Base-by-base conservation (phyloP, 169 alveolate species). In the Plasmodium yoelii region DNA sequence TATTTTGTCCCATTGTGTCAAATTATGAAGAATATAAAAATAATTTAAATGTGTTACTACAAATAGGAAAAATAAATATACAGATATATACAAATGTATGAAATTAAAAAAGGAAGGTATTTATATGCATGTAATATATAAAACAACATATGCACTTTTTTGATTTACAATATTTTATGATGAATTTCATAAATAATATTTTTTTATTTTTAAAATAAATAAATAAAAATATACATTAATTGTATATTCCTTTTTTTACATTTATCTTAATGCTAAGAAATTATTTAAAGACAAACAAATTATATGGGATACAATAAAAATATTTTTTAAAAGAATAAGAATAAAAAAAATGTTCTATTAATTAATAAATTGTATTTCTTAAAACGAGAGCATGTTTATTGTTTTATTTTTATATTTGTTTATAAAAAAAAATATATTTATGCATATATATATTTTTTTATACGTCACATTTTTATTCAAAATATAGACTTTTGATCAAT, bases 1-100 rank as follows among this genome's bases (percentile, higher is more conserved):
- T 12, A 47, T 47, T 49, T 75, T 75, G 88, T 61, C 88, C 88
- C 88, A 75, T 75, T 64, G 51, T 75, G 53, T 57, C 15, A 47
- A 24, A 10, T 19, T 44, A 24, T 63, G 22, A n/a, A 55, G 6
- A 13, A 51, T 12, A 51, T 15, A 53, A 56, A 64, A 56, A 42
- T 75, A 67, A 75, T 67, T 75, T 63, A 53, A 1, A 42, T 51
- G 24, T 63, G 42, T 5, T 75, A 26, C 64, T 51, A 10, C 46
- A 60, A 55, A 24, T 9, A 64, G 26, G 26, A 49, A 15, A 73
- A 24, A 15, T 44, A 49, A 34, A 68, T 7, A 61, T 61, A 24
- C 69, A 24, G 9, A 60, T 44, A 60, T 8, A 4, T 44, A 10
- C 22, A 28, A 12, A 28, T 15, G 19, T 13, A 12, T 13, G 24